Percentiles rank a stretch among this genome's conserved stretches.
phyloP scores from a whole-genome alignment of 176 grass and related monocot genomes.

The Aegilops bicornis region DNA sequence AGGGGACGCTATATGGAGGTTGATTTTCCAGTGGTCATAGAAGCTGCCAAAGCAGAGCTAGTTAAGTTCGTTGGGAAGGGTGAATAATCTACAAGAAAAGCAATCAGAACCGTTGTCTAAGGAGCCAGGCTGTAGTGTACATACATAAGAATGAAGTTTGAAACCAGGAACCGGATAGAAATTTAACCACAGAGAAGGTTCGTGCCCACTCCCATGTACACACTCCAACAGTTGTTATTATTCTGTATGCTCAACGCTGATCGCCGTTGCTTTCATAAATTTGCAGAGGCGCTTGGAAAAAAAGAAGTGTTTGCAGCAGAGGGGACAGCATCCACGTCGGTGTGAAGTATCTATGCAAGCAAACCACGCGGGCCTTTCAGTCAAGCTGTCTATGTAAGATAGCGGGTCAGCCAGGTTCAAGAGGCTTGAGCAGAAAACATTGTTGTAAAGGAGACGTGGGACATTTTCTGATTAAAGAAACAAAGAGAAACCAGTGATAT shows the following conservation, averaged over 20 bases:
- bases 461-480: background rate
- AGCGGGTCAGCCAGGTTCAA: too few relatives aligned
- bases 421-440: background rate
- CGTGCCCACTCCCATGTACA: background rate
- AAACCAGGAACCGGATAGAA: background rate
- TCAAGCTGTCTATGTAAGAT: background rate
- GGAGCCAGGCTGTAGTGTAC: background rate
- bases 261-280: background rate
- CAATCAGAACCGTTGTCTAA: background rate
- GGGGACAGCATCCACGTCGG: background rate
- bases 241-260: background rate
- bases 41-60: constrained; percentile 84
- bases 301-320: background rate
- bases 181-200: constrained; percentile 6
- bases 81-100: constrained; percentile 14
- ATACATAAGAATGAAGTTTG: background rate
- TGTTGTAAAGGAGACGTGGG: too few relatives aligned
- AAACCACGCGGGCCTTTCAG: background rate
- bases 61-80: constrained; percentile 70
- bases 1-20: constrained; percentile 86
- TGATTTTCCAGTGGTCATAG: constrained; percentile 87
- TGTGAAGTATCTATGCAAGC: constrained; percentile 2
- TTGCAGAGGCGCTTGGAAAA: background rate
- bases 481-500: background rate
- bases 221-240: background rate